These are phyloP conservation scores for Porcisia deanei DNA, from an alignment of 208 protist species.

Conservation along the genomic window DNA sequence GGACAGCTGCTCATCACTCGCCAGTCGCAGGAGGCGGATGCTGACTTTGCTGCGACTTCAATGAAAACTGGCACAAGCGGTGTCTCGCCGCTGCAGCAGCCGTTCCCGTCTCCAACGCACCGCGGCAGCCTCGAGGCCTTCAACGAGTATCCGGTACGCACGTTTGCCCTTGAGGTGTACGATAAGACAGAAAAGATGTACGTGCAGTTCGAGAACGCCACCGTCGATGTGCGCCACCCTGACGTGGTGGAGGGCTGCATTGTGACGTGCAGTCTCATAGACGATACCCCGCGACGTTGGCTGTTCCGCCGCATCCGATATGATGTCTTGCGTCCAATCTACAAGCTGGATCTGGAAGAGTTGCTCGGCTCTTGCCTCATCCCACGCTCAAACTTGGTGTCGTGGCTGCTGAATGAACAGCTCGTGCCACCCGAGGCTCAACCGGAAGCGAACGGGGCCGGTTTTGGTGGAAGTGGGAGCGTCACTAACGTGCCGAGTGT, in stretches of 20 bases:
- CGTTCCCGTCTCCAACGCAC: neutral
- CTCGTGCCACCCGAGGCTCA: slow-evolving; percentile 42
- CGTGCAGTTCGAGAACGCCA: slow-evolving; percentile 67
- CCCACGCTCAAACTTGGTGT: slow-evolving; percentile 58
- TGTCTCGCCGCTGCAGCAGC: neutral
- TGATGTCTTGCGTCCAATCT: slow-evolving; percentile 70
- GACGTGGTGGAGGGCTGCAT: slow-evolving; percentile 83
- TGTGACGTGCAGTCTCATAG: slow-evolving; percentile 62
- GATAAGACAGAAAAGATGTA: slow-evolving; percentile 83
- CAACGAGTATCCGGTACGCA: slow-evolving; percentile 39
- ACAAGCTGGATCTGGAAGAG: slow-evolving; percentile 69
- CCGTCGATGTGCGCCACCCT: slow-evolving; percentile 64
- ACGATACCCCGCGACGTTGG: slow-evolving; percentile 49
- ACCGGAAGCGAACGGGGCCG: slow-evolving; percentile 11
- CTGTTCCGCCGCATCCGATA: slow-evolving; percentile 68
- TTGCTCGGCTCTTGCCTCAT: slow-evolving; percentile 72
- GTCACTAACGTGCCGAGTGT: slow-evolving; percentile 11
- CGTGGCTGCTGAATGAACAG: slow-evolving; percentile 67
- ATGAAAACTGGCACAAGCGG: neutral
- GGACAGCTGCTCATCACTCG: slow-evolving; percentile 35
- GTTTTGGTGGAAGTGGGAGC: slow-evolving; percentile 7
- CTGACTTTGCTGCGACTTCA: neutral
- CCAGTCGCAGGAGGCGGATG: slow-evolving; percentile 11
- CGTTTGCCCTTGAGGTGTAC: slow-evolving; percentile 81
- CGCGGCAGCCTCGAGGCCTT: slow-evolving; percentile 19